A percentile compares a stretch with the other conserved stretches of the same genome.
Evolutionary conservation across 2,329 filamentous ascomycete genomes (phyloP).

Genomic region (Stemphylium lycopersici): DNA sequence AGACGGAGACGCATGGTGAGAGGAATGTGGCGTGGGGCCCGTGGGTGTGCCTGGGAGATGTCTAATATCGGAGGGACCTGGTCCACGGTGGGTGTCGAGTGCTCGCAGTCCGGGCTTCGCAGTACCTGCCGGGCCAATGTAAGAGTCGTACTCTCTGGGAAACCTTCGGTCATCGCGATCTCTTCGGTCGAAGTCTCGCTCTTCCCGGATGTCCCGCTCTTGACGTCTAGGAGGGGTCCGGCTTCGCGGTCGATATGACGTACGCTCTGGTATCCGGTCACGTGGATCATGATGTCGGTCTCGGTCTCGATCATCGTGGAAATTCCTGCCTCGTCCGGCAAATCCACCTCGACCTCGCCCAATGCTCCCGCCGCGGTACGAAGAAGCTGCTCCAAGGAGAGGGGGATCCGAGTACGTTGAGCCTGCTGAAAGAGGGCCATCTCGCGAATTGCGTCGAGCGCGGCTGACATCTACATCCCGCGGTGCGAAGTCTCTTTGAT

Average conservation of each 20-base stretch:
- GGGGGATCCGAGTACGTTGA: constrained; percentile 71
- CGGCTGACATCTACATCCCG: constrained; percentile 71
- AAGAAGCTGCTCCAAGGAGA: constrained; percentile 61
- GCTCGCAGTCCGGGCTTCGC: constrained; percentile 38
- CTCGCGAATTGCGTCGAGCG: constrained; percentile 71
- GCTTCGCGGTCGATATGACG: constrained; percentile 64
- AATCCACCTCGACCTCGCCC: constrained; percentile 57
- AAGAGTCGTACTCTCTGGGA: constrained; percentile 54
- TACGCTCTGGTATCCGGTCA: constrained; percentile 45
- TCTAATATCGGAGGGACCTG: constrained; percentile 36
- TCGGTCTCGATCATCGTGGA: constrained; percentile 54
- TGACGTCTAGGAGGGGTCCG: constrained; percentile 64
- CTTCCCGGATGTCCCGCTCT: constrained; percentile 56
- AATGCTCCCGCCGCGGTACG: constrained; percentile 61
- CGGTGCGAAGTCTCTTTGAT: constrained; percentile 66
- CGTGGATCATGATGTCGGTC: constrained; percentile 56
- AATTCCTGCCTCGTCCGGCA: constrained; percentile 53
- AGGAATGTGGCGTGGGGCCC: constrained; percentile 40
- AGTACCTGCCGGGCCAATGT: constrained; percentile 43
- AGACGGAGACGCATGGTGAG: constrained; percentile 40
- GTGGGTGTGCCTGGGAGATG: constrained; percentile 44
- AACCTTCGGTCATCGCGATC: constrained; percentile 53
- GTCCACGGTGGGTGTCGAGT: constrained; percentile 40
- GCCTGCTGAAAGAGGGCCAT: constrained; percentile 74
- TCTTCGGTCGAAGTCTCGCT: constrained; percentile 48